Evolutionary conservation across 257 asterid species (phyloP).

Genomic region (Scutellaria minor): DNA sequence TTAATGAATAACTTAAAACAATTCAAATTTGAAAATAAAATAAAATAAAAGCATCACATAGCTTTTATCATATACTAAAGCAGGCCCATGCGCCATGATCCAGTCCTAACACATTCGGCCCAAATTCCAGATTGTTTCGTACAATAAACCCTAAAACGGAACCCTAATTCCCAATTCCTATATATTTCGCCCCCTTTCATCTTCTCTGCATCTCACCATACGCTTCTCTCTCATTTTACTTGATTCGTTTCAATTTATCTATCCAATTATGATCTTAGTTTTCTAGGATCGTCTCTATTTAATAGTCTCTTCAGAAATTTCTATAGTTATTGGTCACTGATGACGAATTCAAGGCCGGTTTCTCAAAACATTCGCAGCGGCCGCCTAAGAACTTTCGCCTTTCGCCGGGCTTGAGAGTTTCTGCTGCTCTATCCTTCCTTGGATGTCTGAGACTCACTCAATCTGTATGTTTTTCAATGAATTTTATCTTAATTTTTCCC

Average conservation of each 20-base stretch:
- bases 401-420: constrained; percentile 63
- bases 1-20: no score
- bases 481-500: neutral
- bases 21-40: no score
- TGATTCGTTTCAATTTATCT: neutral
- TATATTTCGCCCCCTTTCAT: constrained; percentile 14
- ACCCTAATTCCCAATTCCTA: constrained; percentile 32
- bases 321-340: constrained; percentile 38
- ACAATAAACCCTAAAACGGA: constrained; percentile 25
- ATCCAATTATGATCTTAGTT: neutral
- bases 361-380: constrained; percentile 75
- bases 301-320: neutral
- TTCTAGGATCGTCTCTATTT: no score
- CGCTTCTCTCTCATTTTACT: neutral
- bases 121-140: constrained; percentile 35
- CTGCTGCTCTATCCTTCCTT: constrained; percentile 61
- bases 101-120: neutral
- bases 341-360: constrained; percentile 54
- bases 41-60: no score
- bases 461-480: neutral
- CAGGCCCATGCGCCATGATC: constrained; percentile 27
- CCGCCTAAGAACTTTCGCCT: constrained; percentile 66
- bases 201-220: neutral
- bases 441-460: constrained; percentile 54
- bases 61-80: neutral